These are phyloP conservation scores for Paramyrothecium roridum DNA, from an alignment of 2,329 filamentous ascomycete genomes.

Conservation along the genomic window DNA sequence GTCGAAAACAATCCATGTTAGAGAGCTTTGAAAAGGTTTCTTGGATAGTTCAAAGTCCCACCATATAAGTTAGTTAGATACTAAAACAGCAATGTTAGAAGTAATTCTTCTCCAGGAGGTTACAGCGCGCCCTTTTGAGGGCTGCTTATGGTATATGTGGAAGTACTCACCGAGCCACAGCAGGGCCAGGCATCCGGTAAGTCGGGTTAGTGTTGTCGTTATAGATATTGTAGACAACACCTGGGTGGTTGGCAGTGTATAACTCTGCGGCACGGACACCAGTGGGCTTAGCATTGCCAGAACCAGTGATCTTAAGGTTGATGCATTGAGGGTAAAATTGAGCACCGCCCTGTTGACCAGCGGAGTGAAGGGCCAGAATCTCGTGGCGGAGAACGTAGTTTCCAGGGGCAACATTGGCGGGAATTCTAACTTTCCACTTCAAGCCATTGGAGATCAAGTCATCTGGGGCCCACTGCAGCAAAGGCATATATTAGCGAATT, in stretches of 20 bases:
- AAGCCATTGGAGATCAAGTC: neutral
- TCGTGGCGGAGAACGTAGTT: slow-evolving; percentile 2
- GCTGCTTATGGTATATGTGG: no score
- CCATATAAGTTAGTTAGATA: no score
- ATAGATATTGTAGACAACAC: slow-evolving; percentile 1
- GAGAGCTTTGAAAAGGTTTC: no score
- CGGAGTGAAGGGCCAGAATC: slow-evolving; percentile 1
- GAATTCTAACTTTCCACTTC: neutral
- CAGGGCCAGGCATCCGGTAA: neutral
- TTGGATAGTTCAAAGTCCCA: no score
- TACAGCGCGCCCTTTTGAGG: no score
- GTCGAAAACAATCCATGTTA: no score
- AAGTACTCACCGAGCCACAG: neutral
- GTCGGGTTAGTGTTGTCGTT: neutral
- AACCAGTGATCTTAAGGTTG: neutral
- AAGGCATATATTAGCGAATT: neutral
- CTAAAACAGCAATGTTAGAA: no score
- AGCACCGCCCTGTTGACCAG: neutral
- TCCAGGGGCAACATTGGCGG: neutral
- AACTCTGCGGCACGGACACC: neutral
- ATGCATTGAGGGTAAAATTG: slow-evolving; percentile 3
- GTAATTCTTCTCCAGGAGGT: no score
- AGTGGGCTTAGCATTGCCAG: neutral
- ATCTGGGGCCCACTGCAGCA: neutral
- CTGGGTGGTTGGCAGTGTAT: neutral